Evolutionary conservation across 306 rosid species (phyloP).

Genomic region (Malus domestica): ASM211411v1 NC_041798.1:12243001-12243500

Average conservation of each 20-base stretch:
- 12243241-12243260: slow-evolving; percentile 70
- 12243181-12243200: slow-evolving; percentile 70
- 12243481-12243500: slow-evolving; percentile 88
- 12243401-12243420: slow-evolving; percentile 90
- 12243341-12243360: neutral
- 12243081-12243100: slow-evolving; percentile 90
- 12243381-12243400: slow-evolving; percentile 2
- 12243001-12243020: slow-evolving; percentile 85
- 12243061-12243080: slow-evolving; percentile 96
- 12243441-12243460: slow-evolving; percentile 53
- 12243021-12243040: slow-evolving; percentile 83
- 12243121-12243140: slow-evolving; percentile 72
- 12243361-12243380: neutral
- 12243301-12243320: slow-evolving; percentile 18
- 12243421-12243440: slow-evolving; percentile 80
- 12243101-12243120: slow-evolving; percentile 61
- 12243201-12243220: slow-evolving; percentile 75
- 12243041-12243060: slow-evolving; percentile 90
- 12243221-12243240: slow-evolving; percentile 49
- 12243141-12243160: slow-evolving; percentile 98
- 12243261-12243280: slow-evolving; percentile 57
- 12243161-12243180: slow-evolving; percentile 89
- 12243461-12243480: slow-evolving; percentile 89
- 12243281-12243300: slow-evolving; percentile 72
- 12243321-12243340: neutral